These are phyloP conservation scores for Kluyveromyces sp. DNA, from an alignment of 1,139 yeast species.

Conservation along the genomic window DNA sequence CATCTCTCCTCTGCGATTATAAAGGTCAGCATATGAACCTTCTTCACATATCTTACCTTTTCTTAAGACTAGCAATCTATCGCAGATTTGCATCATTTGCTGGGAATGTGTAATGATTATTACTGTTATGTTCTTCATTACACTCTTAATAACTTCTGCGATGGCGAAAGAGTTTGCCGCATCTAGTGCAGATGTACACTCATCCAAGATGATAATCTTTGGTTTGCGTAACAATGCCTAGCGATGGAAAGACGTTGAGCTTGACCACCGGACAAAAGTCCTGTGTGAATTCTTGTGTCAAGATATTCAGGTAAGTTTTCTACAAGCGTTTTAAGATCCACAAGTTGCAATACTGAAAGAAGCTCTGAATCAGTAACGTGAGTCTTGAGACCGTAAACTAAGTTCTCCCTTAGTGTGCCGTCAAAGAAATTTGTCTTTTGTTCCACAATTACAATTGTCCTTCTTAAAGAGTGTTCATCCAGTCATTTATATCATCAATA, in stretches of 20 bases:
- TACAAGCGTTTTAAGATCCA: conserved; percentile 48
- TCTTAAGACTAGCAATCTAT: conserved; percentile 37
- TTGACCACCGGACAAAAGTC: conserved; percentile 71
- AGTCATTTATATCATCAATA: conserved; percentile 38
- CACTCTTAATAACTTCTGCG: conserved; percentile 28
- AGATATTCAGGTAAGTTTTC: conserved; percentile 47
- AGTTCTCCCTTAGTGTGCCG: conserved; percentile 59
- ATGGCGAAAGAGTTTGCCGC: conserved; percentile 44
- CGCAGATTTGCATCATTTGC: conserved; percentile 46
- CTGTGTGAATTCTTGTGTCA: conserved; percentile 49
- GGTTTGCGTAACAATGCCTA: conserved; percentile 64
- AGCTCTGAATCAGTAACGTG: conserved; percentile 34
- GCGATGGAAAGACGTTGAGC: conserved; percentile 70
- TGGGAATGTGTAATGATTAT: conserved; percentile 53
- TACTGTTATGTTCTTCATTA: conserved; percentile 23
- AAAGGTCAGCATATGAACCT: conserved; percentile 30
- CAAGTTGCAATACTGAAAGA: conserved; percentile 35
- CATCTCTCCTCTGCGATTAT: conserved; percentile 18
- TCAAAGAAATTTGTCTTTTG: conserved; percentile 61
- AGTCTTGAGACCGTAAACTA: conserved; percentile 49
- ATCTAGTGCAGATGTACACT: conserved; percentile 75
- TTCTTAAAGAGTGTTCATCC: conserved; percentile 47
- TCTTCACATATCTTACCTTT: conserved; percentile 39
- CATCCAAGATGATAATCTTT: conserved; percentile 60
- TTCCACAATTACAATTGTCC: conserved; percentile 54